Percentiles rank a stretch among this genome's conserved stretches.
Evolutionary conservation across 108 stramenopile species (phyloP).

Genomic region (Stephanodiscus triporus): DNA sequence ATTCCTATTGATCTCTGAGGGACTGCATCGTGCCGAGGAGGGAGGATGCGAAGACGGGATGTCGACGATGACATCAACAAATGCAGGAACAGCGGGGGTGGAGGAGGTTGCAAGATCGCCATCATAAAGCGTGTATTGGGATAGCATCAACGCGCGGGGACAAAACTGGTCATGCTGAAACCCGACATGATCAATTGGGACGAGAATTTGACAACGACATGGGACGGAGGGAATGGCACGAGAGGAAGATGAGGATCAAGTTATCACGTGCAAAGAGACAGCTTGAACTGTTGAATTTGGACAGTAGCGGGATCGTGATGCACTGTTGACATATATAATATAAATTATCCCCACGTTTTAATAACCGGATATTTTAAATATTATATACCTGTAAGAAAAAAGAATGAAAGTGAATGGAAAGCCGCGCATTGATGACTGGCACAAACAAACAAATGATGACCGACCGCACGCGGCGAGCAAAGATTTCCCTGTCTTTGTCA

Average conservation of each 20-base stretch:
- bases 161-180: slow-evolving; percentile 64
- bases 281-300: slow-evolving; percentile 61
- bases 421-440: no score
- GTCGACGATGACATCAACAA: no score
- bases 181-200: slow-evolving; percentile 57
- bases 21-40: slow-evolving; percentile 51
- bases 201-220: slow-evolving; percentile 70
- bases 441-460: no score
- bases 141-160: slow-evolving; percentile 41
- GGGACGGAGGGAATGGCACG: slow-evolving; percentile 86
- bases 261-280: slow-evolving; percentile 67
- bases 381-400: no score
- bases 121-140: slow-evolving; percentile 69
- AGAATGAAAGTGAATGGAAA: no score
- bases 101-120: slow-evolving; percentile 88
- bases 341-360: no score
- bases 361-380: no score
- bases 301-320: slow-evolving; percentile 49
- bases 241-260: slow-evolving; percentile 91
- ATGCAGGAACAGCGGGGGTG: slow-evolving; percentile 72
- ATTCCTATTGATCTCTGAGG: slow-evolving; percentile 81
- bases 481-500: no score
- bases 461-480: no score
- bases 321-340: slow-evolving; percentile 53
- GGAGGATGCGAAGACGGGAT: no score